These are phyloP conservation scores for Cornus suecica DNA, from an alignment of 148 eudicot species.

Conservation along the genomic window DNA sequence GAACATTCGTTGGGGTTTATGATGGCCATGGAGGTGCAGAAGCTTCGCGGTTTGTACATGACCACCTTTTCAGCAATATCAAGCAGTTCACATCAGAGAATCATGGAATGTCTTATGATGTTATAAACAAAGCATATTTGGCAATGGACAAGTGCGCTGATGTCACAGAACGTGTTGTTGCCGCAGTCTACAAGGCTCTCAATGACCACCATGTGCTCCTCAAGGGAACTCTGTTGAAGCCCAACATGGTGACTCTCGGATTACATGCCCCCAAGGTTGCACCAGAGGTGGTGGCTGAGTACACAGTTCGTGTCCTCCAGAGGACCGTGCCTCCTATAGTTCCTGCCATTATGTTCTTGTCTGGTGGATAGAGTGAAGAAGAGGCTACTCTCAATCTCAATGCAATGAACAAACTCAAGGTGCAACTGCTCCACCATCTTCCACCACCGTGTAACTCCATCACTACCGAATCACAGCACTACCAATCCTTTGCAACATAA, in stretches of 20 bases:
- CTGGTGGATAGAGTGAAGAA: conserved; percentile 98
- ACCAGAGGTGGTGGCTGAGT: conserved; percentile 75
- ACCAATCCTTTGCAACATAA: too few relatives aligned
- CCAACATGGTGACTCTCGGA: conserved; percentile 96
- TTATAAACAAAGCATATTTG: conserved; percentile 60
- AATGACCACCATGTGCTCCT: conserved; percentile 91
- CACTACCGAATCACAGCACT: too few relatives aligned
- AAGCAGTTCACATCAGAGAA: conserved; percentile 57
- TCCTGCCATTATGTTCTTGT: conserved; percentile 87
- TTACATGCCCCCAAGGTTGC: conserved; percentile 71
- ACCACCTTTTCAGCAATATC: conserved; percentile 49
- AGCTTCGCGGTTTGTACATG: conserved; percentile 55
- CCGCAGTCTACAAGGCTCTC: conserved; percentile 85
- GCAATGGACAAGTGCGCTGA: conserved; percentile 82
- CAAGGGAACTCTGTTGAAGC: too few relatives aligned
- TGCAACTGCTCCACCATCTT: too few relatives aligned
- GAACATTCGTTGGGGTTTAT: conserved; percentile 79
- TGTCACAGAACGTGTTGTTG: conserved; percentile 83
- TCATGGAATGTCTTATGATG: conserved; percentile 61
- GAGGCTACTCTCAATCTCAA: conserved; percentile 84
- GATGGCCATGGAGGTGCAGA: conserved; percentile 94
- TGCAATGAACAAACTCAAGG: conserved; percentile 80
- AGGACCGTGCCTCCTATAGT: conserved; percentile 89
- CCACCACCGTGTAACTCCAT: too few relatives aligned
- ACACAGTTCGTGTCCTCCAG: conserved; percentile 79